phyloP scores from a whole-genome alignment of 805 yeast species.

The Myxozyma nipponensis region DNA sequence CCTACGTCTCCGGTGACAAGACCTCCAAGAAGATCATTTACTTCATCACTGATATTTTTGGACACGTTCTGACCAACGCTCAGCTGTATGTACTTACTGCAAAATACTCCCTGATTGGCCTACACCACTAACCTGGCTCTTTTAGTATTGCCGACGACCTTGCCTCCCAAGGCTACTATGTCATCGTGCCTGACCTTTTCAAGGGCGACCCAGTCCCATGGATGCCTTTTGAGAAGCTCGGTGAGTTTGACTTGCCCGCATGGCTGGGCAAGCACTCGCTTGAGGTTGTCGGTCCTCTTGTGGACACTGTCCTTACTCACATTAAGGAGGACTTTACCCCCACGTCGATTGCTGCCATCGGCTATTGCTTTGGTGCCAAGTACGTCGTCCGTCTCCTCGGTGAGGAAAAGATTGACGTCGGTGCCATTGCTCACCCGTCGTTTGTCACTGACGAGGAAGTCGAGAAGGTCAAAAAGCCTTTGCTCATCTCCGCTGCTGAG shows the following conservation, averaged over 20 bases:
- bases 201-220: slow-evolving; percentile 49
- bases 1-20: slow-evolving; percentile 49
- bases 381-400: slow-evolving; percentile 53
- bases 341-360: slow-evolving; percentile 54
- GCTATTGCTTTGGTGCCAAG: slow-evolving; percentile 86
- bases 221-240: slow-evolving; percentile 25
- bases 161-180: slow-evolving; percentile 60
- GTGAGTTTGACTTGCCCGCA: slow-evolving; percentile 29
- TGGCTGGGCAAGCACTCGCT: slow-evolving; percentile 58
- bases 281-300: slow-evolving; percentile 48
- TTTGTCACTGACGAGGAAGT: slow-evolving; percentile 64
- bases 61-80: slow-evolving; percentile 55
- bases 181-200: slow-evolving; percentile 73
- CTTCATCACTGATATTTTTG: slow-evolving; percentile 62
- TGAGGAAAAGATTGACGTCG: slow-evolving; percentile 46
- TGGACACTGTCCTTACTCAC: slow-evolving; percentile 46
- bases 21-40: slow-evolving; percentile 55
- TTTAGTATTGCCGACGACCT: slow-evolving; percentile 43
- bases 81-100: slow-evolving; percentile 38
- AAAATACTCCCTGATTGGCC: not conserved
- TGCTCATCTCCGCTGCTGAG: slow-evolving; percentile 70
- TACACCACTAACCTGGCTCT: not conserved
- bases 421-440: slow-evolving; percentile 84
- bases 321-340: slow-evolving; percentile 47
- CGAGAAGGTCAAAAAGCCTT: slow-evolving; percentile 55